Percentiles rank a stretch among this genome's conserved stretches.
Evolutionary conservation across 805 yeast species (phyloP).

Genomic region (Zygosaccharomyces gambellarensis): DNA sequence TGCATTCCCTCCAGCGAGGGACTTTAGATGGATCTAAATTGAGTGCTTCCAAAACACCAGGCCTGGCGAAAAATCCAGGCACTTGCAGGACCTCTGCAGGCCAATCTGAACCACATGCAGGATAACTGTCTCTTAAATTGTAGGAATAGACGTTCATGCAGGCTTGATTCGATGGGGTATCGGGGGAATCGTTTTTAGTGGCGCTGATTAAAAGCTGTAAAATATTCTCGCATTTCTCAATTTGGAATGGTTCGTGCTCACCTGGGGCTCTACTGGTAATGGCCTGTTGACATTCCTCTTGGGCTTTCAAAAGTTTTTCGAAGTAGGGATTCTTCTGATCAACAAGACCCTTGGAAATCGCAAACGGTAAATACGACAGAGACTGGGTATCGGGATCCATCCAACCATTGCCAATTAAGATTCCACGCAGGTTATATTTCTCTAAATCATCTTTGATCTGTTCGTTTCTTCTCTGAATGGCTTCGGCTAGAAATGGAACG

Average conservation of each 20-base stretch:
- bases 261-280: slow-evolving; percentile 34
- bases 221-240: slow-evolving; percentile 43
- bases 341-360: slow-evolving; percentile 55
- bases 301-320: slow-evolving; percentile 42
- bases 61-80: slow-evolving; percentile 46
- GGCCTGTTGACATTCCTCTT: slow-evolving; percentile 56
- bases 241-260: slow-evolving; percentile 25
- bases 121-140: slow-evolving; percentile 63
- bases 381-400: slow-evolving; percentile 84
- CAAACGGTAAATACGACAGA: slow-evolving; percentile 70
- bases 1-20: slow-evolving; percentile 74
- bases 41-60: slow-evolving; percentile 47
- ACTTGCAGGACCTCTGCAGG: slow-evolving; percentile 61
- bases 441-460: slow-evolving; percentile 17
- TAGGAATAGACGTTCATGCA: slow-evolving; percentile 86
- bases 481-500: slow-evolving; percentile 78
- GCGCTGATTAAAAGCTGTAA: slow-evolving; percentile 30
- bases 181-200: slow-evolving; percentile 23
- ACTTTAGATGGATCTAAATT: slow-evolving; percentile 42
- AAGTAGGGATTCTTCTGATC: slow-evolving; percentile 38
- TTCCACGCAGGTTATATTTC: slow-evolving; percentile 49
- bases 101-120: slow-evolving; percentile 92
- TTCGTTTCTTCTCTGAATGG: slow-evolving; percentile 47
- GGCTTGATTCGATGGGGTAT: slow-evolving; percentile 32
- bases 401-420: slow-evolving; percentile 92